Percentiles rank a stretch among this genome's conserved stretches.
Evolutionary conservation across 352 stramenopile genomes (phyloP).

Genomic region (Globisporangium nunn): DNA sequence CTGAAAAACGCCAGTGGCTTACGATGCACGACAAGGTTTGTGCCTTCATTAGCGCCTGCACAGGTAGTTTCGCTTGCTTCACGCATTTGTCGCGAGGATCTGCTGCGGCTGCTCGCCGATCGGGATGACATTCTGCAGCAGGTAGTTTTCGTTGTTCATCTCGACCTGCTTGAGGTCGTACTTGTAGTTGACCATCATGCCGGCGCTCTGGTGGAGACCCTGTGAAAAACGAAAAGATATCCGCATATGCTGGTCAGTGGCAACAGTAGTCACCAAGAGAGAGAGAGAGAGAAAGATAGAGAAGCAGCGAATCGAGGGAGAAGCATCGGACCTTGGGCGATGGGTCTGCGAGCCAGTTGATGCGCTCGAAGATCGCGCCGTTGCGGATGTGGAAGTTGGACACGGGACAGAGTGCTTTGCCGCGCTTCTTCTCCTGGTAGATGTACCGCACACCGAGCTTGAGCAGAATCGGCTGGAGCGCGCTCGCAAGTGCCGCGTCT

Average conservation of each 20-base stretch:
- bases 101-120: conserved; percentile 60
- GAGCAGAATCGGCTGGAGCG: conserved; percentile 60
- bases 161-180: conserved; percentile 71
- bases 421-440: conserved; percentile 76
- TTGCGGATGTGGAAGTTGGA: conserved; percentile 85
- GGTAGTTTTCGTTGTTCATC: conserved; percentile 78
- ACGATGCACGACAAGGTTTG: too few species aligned
- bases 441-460: conserved; percentile 64
- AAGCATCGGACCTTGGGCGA: conserved; percentile 52
- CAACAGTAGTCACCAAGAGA: neutral
- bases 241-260: neutral
- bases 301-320: neutral
- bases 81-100: conserved; percentile 20
- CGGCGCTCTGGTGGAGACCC: conserved; percentile 65
- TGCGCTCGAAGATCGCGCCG: conserved; percentile 76
- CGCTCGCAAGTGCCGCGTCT: conserved; percentile 23
- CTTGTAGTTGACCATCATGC: conserved; percentile 87
- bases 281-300: too few species aligned
- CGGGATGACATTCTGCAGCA: conserved; percentile 70
- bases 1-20: too few species aligned
- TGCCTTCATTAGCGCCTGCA: neutral
- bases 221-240: conserved; percentile 6
- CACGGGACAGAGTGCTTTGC: conserved; percentile 75
- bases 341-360: conserved; percentile 78
- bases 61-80: neutral